These are phyloP conservation scores for Pouteria glomerata DNA, from an alignment of 148 eudicot genomes.

Conservation along the genomic window DNA sequence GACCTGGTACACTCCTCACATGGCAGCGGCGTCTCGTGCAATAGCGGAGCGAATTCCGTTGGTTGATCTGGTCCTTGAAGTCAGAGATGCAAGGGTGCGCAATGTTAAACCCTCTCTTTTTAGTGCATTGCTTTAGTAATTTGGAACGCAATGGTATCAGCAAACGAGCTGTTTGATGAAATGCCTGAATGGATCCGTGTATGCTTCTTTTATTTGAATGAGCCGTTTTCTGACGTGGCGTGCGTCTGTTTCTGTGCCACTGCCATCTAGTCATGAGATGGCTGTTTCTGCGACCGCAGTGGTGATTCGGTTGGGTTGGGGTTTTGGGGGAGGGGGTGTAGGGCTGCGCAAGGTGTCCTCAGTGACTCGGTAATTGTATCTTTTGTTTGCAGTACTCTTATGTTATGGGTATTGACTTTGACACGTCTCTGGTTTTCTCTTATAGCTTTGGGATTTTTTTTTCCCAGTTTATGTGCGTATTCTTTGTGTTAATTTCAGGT, in stretches of 20 bases:
- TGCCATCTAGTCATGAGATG: not conserved
- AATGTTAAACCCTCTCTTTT: not conserved
- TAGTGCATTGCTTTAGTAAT: too few species aligned
- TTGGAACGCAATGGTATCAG: not conserved
- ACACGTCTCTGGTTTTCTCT: too few species aligned
- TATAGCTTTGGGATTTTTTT: not conserved
- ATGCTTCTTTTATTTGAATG: not conserved
- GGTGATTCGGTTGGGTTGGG: not conserved
- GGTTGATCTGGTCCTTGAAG: constrained; percentile 72
- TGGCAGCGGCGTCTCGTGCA: constrained; percentile 82
- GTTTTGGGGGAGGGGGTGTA: not conserved
- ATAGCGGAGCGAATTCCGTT: constrained; percentile 54
- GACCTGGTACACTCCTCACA: constrained; percentile 71
- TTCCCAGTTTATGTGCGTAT: not conserved
- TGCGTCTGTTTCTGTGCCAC: not conserved
- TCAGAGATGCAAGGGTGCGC: constrained; percentile 81
- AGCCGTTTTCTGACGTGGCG: too few species aligned
- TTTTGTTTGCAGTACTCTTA: too few species aligned
- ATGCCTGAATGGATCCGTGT: constrained; percentile 22
- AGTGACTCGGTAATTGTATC: too few species aligned
- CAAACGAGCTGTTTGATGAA: constrained; percentile 33
- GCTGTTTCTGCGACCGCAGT: not conserved
- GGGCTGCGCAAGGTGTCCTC: not conserved
- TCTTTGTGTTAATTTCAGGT: constrained; percentile 33
- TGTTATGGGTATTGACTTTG: too few species aligned